These are phyloP conservation scores for Calamus simplicifolius DNA, from an alignment of 176 grass and related monocot species.

Conservation along the genomic window DNA sequence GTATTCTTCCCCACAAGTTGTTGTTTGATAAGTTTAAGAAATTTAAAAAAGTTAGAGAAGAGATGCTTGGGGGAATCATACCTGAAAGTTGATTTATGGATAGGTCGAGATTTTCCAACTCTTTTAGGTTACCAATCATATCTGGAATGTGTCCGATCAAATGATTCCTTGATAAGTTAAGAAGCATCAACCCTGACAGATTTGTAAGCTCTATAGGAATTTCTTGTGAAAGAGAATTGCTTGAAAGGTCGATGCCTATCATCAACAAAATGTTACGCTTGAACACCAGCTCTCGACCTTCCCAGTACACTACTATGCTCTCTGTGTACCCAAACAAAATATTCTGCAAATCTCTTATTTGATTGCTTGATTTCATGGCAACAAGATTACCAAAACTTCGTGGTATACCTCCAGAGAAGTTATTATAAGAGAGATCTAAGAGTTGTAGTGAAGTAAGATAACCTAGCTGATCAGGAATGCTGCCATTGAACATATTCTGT, in stretches of 20 bases:
- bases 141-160: no score
- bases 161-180: no score
- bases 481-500: slow-evolving; percentile 42
- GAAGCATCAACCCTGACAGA: no score
- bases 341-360: slow-evolving; percentile 14
- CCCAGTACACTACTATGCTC: slow-evolving; percentile 45
- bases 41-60: neutral
- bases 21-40: neutral
- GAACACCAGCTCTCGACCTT: slow-evolving; percentile 34
- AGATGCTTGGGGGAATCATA: no score
- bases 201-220: slow-evolving; percentile 19
- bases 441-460: slow-evolving; percentile 40
- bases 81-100: no score
- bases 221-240: slow-evolving; percentile 28
- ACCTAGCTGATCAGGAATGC: slow-evolving; percentile 29
- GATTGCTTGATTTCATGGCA: slow-evolving; percentile 33
- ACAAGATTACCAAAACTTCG: slow-evolving; percentile 32
- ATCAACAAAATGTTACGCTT: slow-evolving; percentile 37
- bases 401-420: slow-evolving; percentile 44
- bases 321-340: slow-evolving; percentile 39
- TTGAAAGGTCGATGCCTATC: slow-evolving; percentile 48
- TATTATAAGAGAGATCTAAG: slow-evolving; percentile 46
- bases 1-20: slow-evolving; percentile 34
- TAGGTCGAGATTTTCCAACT: no score
- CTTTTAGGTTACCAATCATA: no score